Evolutionary conservation across 768 basidiomycete species (phyloP), one percentile per base, ranked within the genome.

Genomic region (Inosperma sp.): DNA sequence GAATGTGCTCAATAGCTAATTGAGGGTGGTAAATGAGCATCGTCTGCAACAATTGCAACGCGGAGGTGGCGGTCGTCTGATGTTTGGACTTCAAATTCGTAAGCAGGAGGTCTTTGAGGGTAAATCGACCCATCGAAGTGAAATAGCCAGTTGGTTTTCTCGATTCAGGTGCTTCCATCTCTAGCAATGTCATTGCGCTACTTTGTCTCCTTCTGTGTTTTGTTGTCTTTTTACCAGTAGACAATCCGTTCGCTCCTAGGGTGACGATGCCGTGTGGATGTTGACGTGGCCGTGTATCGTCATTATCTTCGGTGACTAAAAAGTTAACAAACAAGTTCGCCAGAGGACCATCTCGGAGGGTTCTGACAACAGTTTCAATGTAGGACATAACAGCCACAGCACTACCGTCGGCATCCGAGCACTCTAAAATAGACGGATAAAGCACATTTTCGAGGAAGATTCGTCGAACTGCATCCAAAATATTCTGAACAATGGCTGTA

Each of bases 321-420:
- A 90, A 95, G 41, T 80, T 74, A 34, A 94, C 76, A 13, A 95
- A 69, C 19, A 87, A 73, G 39, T 85, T 80, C 13, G 79, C 80
- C 33, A 95, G 76, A 43, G 76, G 79, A 1, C 84, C 85, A 19
- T 80, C 74, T 29, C 80, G 76, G 5, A 94, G 75, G 0, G 85
- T 89, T 51, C 82, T 78, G 46, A 93, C 76, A 77, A 92, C 86
- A 60, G 91, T 80, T 57, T 96, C 92, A 56, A 97, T 83, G 63
- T 98, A 97, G 13, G 88, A 91, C 80, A 97, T 83, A 48, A 98
- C 93, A 8, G 95, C 93, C 2, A 96, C 86, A 0, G 93, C 89
- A 54, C 93, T 95, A n/a, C 95, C 95, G 64, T 97, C 95, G 4
- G 75, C 63, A 53, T 91, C 89, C 0, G 93, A 93, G 67, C 92